A percentile compares a stretch with the other conserved stretches of the same genome.
Conservation (phyloP, 2,329 filamentous ascomycete genomes). For the Acrocalymma vagum region DNA sequence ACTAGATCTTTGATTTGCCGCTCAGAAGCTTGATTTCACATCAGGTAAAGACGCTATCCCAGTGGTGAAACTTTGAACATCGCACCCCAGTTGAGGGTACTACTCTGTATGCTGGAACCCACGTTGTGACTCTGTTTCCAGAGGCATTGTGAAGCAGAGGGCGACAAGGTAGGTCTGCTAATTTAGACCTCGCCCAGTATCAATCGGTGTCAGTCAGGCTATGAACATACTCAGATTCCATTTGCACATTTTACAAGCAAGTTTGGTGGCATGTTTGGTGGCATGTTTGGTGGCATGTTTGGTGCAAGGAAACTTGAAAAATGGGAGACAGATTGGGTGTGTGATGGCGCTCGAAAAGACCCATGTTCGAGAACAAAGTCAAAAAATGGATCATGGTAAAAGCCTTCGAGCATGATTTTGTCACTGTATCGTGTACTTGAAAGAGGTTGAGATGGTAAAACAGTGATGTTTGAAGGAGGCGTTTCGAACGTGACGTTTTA, state of each 20-base stretch:
- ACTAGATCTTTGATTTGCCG: conserved; percentile 29
- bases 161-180: conserved; percentile 1
- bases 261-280: too few relatives aligned
- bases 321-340: too few relatives aligned
- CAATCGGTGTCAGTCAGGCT: too few relatives aligned
- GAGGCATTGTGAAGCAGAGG: conserved; percentile 22
- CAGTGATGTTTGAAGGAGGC: conserved; percentile 36
- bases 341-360: neutral
- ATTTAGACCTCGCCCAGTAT: too few relatives aligned
- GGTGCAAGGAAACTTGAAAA: too few relatives aligned
- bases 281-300: too few relatives aligned
- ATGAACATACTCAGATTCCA: too few relatives aligned
- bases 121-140: conserved; percentile 9
- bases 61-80: conserved; percentile 21
- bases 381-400: neutral
- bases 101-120: conserved; percentile 8
- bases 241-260: too few relatives aligned
- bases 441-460: conserved; percentile 26
- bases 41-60: conserved; percentile 11
- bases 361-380: neutral
- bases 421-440: neutral
- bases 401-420: neutral
- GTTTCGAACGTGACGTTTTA: too few relatives aligned
- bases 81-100: conserved; percentile 12
- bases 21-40: conserved; percentile 28